Evolutionary conservation across 75 land plant genomes (phyloP).

Genomic region (Adiantum capillusveneris): DNA sequence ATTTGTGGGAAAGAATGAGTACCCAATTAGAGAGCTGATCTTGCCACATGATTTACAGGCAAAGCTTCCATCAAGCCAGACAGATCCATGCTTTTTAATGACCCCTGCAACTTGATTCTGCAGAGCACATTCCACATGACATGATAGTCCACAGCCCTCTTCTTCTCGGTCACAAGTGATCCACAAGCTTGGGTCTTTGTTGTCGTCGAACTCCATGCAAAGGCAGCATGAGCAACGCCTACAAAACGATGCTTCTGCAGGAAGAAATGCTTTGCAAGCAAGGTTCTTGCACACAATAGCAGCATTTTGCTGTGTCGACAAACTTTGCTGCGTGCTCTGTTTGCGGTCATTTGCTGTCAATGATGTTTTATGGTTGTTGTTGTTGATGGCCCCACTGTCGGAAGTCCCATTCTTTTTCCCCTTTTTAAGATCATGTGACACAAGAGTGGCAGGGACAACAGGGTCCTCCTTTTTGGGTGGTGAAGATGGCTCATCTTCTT

Average conservation of each 20-base stretch:
- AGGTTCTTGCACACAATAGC: conserved; percentile 36
- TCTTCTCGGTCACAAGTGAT: conserved; percentile 56
- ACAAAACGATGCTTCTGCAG: conserved; percentile 49
- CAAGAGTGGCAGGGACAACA: no score
- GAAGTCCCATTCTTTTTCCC: no score
- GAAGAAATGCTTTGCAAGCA: conserved; percentile 52
- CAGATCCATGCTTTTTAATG: conserved; percentile 14
- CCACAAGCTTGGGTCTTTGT: conserved; percentile 92
- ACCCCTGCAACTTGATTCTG: conserved; percentile 43
- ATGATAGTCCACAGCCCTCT: conserved; percentile 62
- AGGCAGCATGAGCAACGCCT: conserved; percentile 87
- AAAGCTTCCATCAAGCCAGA: conserved; percentile 56
- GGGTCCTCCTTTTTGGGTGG: no score
- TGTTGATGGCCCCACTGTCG: no score
- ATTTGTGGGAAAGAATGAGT: no score
- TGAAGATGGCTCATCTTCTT: no score
- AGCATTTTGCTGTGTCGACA: no score
- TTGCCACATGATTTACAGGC: conserved; percentile 60
- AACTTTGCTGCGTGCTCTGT: no score
- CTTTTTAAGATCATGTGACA: no score
- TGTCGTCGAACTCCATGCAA: conserved; percentile 71
- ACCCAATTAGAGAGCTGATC: conserved; percentile 74
- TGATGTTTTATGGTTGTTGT: no score
- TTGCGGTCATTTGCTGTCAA: no score
- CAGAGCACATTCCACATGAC: conserved; percentile 80